A percentile compares a stretch with the other conserved stretches of the same genome.
phyloP scores from a whole-genome alignment of 2,329 filamentous ascomycete genomes.

The Fusarium sp. region DNA sequence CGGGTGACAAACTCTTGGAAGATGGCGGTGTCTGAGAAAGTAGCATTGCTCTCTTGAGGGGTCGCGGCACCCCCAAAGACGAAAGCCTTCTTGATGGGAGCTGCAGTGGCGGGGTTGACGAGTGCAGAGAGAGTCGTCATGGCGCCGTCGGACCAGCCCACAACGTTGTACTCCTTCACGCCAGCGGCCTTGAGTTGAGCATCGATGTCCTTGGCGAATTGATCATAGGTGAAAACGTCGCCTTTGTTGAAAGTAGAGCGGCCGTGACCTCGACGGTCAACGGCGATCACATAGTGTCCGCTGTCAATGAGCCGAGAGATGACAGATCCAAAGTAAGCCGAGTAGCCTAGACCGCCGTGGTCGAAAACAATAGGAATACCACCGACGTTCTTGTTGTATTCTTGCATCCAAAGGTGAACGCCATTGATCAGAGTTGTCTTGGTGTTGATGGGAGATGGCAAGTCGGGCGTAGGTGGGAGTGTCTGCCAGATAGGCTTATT shows the following conservation, averaged over 20 bases:
- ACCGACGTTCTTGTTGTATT: conserved; percentile 57
- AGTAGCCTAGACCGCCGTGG: conserved; percentile 60
- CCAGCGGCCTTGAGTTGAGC: conserved; percentile 52
- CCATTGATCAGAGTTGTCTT: conserved; percentile 54
- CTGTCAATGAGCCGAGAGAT: conserved; percentile 54
- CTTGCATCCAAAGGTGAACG: conserved; percentile 59
- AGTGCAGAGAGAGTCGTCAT: conserved; percentile 57
- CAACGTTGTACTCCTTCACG: conserved; percentile 53
- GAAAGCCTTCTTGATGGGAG: conserved; percentile 58
- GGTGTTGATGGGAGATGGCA: conserved; percentile 55
- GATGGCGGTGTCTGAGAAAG: conserved; percentile 52
- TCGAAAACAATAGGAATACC: conserved; percentile 57
- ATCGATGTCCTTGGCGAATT: conserved; percentile 57
- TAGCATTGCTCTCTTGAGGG: conserved; percentile 55
- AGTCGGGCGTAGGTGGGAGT: conserved; percentile 57
- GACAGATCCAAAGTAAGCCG: conserved; percentile 59
- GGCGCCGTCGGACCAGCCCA: conserved; percentile 61
- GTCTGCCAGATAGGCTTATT: conserved; percentile 52
- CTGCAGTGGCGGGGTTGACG: conserved; percentile 51
- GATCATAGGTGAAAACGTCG: conserved; percentile 58
- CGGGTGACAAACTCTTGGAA: conserved; percentile 55
- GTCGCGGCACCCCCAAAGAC: conserved; percentile 56
- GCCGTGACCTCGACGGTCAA: conserved; percentile 60
- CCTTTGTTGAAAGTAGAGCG: conserved; percentile 55
- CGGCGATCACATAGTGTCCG: conserved; percentile 57